Conservation (phyloP, 345 rosid genomes). For the Cochlearia excelsa region DNA sequence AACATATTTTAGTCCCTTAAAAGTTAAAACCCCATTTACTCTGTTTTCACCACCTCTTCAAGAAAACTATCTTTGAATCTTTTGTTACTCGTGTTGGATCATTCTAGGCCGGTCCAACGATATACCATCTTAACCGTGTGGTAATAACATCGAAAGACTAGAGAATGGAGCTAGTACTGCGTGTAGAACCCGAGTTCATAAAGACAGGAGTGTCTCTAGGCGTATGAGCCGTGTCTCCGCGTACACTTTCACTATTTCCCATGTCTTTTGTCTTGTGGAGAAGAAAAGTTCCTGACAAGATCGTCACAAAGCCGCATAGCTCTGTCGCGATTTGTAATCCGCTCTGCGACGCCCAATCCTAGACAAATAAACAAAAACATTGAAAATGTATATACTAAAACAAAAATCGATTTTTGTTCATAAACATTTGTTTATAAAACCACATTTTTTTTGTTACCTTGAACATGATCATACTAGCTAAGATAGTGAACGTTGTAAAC, state of each 20-base stretch:
- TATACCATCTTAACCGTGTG: too few relatives aligned
- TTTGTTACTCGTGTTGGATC: too few relatives aligned
- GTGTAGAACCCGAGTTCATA: too few relatives aligned
- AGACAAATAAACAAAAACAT: slow-evolving; percentile 10
- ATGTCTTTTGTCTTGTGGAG: slow-evolving; percentile 91
- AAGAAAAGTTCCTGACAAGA: slow-evolving; percentile 81
- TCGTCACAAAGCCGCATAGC: slow-evolving; percentile 81
- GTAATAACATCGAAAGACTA: too few relatives aligned
- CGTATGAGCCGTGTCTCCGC: slow-evolving; percentile 17
- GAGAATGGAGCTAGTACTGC: too few relatives aligned
- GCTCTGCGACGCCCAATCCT: slow-evolving; percentile 91
- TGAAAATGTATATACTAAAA: neutral
- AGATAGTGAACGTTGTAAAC: slow-evolving; percentile 80
- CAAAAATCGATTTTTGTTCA: too few relatives aligned
- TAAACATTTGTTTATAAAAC: too few relatives aligned
- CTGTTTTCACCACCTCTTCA: too few relatives aligned
- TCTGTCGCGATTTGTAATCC: slow-evolving; percentile 77
- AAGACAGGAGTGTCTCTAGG: slow-evolving; percentile 34
- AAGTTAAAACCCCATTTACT: too few relatives aligned
- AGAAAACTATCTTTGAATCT: too few relatives aligned
- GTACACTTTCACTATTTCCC: slow-evolving; percentile 45
- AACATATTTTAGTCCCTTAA: too few relatives aligned
- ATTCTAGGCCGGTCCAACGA: too few relatives aligned
- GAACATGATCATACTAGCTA: slow-evolving; percentile 96
- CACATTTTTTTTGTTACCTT: slow-evolving; percentile 48